A percentile compares a stretch with the other conserved stretches of the same genome.
Conservation (phyloP, 179 eudicot species). For the Sideroxylon spinosum region DNA sequence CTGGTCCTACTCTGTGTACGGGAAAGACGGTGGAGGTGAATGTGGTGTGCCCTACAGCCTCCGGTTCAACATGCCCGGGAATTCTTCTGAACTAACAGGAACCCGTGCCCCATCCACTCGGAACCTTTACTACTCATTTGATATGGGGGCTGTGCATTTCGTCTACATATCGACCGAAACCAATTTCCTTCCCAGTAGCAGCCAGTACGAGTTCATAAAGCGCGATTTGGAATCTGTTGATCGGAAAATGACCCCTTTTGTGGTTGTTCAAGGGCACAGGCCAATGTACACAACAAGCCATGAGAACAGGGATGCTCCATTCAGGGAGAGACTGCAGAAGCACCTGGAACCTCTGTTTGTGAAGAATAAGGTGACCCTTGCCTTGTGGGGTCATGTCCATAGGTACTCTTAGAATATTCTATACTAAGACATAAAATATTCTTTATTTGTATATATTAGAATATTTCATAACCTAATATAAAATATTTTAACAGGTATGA, state of each 20-base stretch:
- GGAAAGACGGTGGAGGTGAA: conserved; percentile 93
- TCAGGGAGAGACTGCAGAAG: conserved; percentile 51
- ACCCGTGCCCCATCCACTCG: conserved; percentile 76
- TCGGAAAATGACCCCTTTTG: conserved; percentile 74
- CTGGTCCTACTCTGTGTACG: conserved; percentile 59
- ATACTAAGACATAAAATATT: no score
- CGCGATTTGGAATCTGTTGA: conserved; percentile 75
- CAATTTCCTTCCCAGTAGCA: conserved; percentile 72
- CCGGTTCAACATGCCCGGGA: conserved; percentile 91
- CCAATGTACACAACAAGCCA: conserved; percentile 96
- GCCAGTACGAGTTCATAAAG: conserved; percentile 70
- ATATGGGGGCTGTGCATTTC: conserved; percentile 77
- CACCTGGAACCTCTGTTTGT: conserved; percentile 82
- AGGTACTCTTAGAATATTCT: no score
- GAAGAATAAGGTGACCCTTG: conserved; percentile 78
- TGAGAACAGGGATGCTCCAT: conserved; percentile 51
- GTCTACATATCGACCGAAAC: conserved; percentile 90
- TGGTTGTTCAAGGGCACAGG: conserved; percentile 95
- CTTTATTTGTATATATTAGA: no score
- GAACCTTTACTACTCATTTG: conserved; percentile 81
- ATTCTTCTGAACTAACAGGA: conserved; percentile 74
- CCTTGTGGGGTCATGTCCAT: conserved; percentile 97
- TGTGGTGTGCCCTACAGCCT: conserved; percentile 97
- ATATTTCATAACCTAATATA: no score
- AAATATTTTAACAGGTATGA: conserved; percentile 41